Base-by-base conservation (phyloP, 2,329 filamentous ascomycete species). In the Aspergillus sojae region DNA sequence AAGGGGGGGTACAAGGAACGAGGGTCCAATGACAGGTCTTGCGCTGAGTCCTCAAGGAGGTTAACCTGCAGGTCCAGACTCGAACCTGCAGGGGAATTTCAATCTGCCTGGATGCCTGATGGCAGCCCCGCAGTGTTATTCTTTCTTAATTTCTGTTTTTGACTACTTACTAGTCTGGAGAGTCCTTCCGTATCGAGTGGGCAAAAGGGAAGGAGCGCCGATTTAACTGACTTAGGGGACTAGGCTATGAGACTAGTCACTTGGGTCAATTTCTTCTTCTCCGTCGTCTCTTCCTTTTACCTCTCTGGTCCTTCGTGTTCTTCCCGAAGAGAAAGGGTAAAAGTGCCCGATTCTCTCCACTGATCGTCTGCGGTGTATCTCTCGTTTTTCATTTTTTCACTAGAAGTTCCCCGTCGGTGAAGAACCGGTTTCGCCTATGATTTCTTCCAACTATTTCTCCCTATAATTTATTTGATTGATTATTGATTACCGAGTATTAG, bases 11-110 rank as follows among this genome's bases (percentile, higher is more conserved):
- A 34, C 3, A 28, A 19, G 23, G 23, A 52, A 52, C 43, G 43
- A 46, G 43, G 43, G 21, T 48, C 23, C 10, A 46, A 23, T 23
- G n/a, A 46, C 39, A 7, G 16, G 36, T 41, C 36, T 16, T 19
- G 16, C 36, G 16, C 16, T 7, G 39, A 41, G 39, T 36, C 14
- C 12, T 36, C 34, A 36, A 14, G 34, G 34, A 36, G 34, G 26
- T 28, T 28, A n/a, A 48, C 32, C 52, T 55, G 52, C 52, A 55
- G 52, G 52, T 55, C 52, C 52, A 55, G 52, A 55, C 32, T 26
- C 30, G 19, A 55, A 55, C 52, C 16, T 55, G 52, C 52, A 55
- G 52, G 52, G 32, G 32, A 55, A 39, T 30, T 30, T 21, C 30
- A 32, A 28, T 19, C n/a, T 55, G 52, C 21, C 32, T 55, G 30